Evolutionary conservation across 2,329 filamentous ascomycete species (phyloP), one percentile per base, ranked within the genome.

Genomic region (Saccharata proteae): DNA sequence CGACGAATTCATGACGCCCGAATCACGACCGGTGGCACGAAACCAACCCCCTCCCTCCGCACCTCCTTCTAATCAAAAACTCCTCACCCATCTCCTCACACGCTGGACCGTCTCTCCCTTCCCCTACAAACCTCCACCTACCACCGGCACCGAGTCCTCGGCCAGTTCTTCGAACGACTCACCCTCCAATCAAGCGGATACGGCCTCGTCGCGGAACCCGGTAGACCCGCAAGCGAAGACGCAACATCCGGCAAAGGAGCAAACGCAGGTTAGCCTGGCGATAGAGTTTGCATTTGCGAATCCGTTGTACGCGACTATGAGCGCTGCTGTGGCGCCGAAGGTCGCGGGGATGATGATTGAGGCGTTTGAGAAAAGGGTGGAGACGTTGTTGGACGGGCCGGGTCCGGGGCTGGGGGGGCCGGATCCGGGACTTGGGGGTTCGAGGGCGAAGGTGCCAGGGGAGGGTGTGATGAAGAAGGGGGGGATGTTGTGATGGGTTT

Each of bases 281-380:
- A 77, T 98, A 43, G 71, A 77, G 40, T 94, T 86, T 53, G 73
- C 78, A 54, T 94, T 98, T 52, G 68, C 74, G 44, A 96, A 86
- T 57, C 83, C 86, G n/a, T 54, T 93, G 35, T 92, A 94, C 59
- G 77, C 76, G 24, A 74, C 80, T 13, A 64, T 94, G 49, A 90
- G 86, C 52, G 69, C 75, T 21, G 78, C 81, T 19, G 77, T 90
- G 15, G 83, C 84, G 41, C 79, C 83, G 18, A 84, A 82, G 58
- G 75, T 94, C 40, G 88, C 84, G 2, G 76, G 74, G 4, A 67
- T 80, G 41, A 93, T 98, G 85, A 80, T 96, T 42, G 77, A 82
- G 54, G 88, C 90, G 1, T 98, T 98, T 62, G 86, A 94, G 61
- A 71, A 73, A 56, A 69, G 81, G 48, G 85, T 90, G 5, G 64